phyloP scores from a whole-genome alignment of 169 alveolate species.

The Babesia sp. region DNA sequence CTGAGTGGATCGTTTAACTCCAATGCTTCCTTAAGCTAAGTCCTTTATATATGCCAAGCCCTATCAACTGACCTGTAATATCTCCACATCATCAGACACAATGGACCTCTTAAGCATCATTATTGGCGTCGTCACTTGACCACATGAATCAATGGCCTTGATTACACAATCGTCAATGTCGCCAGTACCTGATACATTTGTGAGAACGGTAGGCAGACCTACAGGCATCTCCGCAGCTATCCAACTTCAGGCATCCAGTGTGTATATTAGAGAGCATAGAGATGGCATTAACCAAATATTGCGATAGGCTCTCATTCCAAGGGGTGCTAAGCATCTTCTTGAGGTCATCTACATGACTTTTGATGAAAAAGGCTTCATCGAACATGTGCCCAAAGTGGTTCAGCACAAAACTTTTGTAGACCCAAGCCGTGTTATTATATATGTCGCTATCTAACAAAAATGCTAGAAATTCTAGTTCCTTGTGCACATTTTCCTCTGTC shows the following conservation, averaged over 20 bases:
- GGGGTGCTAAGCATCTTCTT: slow-evolving; percentile 15
- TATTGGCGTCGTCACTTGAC: neutral
- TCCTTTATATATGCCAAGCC: neutral
- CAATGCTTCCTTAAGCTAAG: neutral
- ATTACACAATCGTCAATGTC: neutral
- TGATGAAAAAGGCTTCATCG: neutral
- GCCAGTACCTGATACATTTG: neutral
- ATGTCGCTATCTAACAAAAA: slow-evolving; percentile 38
- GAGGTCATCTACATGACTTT: slow-evolving; percentile 9
- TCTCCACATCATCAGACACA: neutral
- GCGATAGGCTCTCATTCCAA: slow-evolving; percentile 45
- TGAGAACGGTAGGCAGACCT: neutral
- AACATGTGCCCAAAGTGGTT: slow-evolving; percentile 3
- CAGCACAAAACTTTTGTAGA: slow-evolving; percentile 35
- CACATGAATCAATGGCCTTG: neutral
- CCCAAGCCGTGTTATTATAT: slow-evolving; percentile 66
- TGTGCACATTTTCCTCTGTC: slow-evolving; percentile 8
- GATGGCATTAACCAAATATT: slow-evolving; percentile 8
- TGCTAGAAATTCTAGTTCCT: slow-evolving; percentile 44
- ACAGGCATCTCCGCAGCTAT: neutral
- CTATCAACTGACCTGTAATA: neutral
- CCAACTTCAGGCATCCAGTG: slow-evolving; percentile 9
- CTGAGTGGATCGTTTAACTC: neutral
- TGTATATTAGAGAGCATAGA: neutral
- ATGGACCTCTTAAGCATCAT: neutral